phyloP scores from a whole-genome alignment of 225 moss, liverwort and hornwort genomes.

The Bryum argenteum region DNA sequence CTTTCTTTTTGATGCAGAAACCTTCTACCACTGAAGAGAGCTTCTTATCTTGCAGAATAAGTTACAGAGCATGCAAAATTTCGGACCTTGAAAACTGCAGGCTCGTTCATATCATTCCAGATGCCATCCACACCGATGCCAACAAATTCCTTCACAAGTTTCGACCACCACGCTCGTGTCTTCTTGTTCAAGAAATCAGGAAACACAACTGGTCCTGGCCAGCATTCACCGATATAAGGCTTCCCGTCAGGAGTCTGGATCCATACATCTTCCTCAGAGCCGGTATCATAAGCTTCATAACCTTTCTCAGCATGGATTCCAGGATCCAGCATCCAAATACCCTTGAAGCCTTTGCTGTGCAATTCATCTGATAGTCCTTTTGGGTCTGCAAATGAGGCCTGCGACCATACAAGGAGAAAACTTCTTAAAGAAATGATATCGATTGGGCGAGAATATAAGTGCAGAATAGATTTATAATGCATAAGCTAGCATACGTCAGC shows the following conservation, averaged over 20 bases:
- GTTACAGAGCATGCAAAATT: neutral
- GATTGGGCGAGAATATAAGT: neutral
- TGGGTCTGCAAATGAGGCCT: constrained; percentile 65
- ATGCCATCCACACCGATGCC: constrained; percentile 78
- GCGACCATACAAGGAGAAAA: constrained; percentile 3
- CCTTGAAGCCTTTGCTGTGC: constrained; percentile 74
- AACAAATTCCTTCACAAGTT: constrained; percentile 63
- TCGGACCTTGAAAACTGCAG: constrained; percentile 76
- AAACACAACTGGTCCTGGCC: constrained; percentile 76
- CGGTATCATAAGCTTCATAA: constrained; percentile 60
- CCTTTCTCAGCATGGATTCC: constrained; percentile 74
- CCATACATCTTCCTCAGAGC: constrained; percentile 63
- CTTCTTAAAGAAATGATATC: neutral
- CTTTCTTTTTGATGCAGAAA: neutral
- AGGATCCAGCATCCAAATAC: constrained; percentile 92
- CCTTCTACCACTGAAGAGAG: neutral
- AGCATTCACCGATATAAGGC: constrained; percentile 72
- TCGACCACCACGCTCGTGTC: constrained; percentile 75
- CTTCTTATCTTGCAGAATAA: neutral
- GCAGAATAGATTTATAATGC: neutral
- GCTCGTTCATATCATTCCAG: constrained; percentile 97
- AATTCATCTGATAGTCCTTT: constrained; percentile 54
- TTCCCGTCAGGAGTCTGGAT: constrained; percentile 57
- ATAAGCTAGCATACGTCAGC: neutral
- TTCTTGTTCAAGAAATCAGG: constrained; percentile 69